These are phyloP conservation scores for Calocybe gangraenosa DNA, from an alignment of 768 basidiomycete genomes.

Conservation along the genomic window DNA sequence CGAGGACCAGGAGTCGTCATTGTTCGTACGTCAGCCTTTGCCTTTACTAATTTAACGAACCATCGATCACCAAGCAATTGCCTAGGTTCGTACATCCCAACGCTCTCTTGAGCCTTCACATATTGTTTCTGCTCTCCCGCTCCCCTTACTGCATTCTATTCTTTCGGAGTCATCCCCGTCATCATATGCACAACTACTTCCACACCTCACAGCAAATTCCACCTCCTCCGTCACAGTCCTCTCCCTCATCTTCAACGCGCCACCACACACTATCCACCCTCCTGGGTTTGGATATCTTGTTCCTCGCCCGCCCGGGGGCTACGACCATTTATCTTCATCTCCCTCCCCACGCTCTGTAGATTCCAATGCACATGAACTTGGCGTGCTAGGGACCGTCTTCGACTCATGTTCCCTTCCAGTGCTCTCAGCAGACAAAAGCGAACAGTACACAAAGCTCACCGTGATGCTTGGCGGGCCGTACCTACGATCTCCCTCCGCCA, in stretches of 20 bases:
- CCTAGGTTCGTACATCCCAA: slow-evolving; percentile 6
- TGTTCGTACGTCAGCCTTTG: slow-evolving; percentile 40
- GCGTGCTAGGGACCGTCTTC: slow-evolving; percentile 84
- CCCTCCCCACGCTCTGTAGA: slow-evolving; percentile 16
- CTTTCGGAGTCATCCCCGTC: slow-evolving; percentile 26
- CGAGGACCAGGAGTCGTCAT: slow-evolving; percentile 24
- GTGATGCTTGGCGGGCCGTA: slow-evolving; percentile 90
- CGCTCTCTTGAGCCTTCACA: slow-evolving; percentile 45
- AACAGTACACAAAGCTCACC: slow-evolving; percentile 69
- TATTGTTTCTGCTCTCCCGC: slow-evolving; percentile 73
- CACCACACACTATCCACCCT: slow-evolving; percentile 58
- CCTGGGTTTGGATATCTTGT: slow-evolving; percentile 93
- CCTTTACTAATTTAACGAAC: slow-evolving; percentile 5
- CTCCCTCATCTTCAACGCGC: slow-evolving; percentile 75
- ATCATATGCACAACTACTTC: slow-evolving; percentile 30
- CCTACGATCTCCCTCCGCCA: slow-evolving; percentile 16
- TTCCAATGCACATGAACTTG: slow-evolving; percentile 23
- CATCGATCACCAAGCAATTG: background rate
- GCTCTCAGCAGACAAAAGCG: slow-evolving; percentile 5
- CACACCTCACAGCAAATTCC: slow-evolving; percentile 67
- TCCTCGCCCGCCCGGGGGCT: slow-evolving; percentile 65
- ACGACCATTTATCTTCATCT: slow-evolving; percentile 26
- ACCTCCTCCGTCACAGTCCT: slow-evolving; percentile 82
- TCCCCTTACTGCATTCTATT: slow-evolving; percentile 45
- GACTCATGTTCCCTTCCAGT: slow-evolving; percentile 67